Conservation (phyloP, 805 yeast genomes). For the Starmerella potacharoeniae region DNA sequence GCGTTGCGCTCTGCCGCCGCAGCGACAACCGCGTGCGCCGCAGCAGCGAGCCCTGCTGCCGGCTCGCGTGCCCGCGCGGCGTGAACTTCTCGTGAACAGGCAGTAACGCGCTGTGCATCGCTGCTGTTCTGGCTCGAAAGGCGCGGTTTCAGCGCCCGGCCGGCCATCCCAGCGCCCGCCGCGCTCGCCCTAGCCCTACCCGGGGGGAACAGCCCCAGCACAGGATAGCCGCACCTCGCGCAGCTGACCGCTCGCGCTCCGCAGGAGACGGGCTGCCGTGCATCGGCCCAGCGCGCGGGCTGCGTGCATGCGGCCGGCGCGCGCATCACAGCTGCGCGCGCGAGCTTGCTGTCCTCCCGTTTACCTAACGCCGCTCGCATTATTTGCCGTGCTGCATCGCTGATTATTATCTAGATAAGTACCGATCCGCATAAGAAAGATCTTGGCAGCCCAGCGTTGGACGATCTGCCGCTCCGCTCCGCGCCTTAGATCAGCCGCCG, state of each 20-base stretch:
- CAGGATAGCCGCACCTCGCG: background rate
- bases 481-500: too few species aligned
- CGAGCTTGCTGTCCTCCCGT: too few species aligned
- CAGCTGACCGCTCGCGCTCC: background rate
- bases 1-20: constrained; percentile 8
- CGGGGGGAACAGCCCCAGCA: background rate
- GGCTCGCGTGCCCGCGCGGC: constrained; percentile 12
- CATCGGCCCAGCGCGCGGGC: background rate
- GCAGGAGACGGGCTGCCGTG: background rate
- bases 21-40: constrained; percentile 10
- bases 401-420: too few species aligned
- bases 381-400: too few species aligned
- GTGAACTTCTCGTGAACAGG: constrained; percentile 21
- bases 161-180: background rate
- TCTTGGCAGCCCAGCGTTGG: too few species aligned
- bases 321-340: too few species aligned
- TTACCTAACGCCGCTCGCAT: too few species aligned
- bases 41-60: constrained; percentile 1
- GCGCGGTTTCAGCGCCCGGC: background rate
- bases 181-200: background rate
- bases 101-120: constrained; percentile 22
- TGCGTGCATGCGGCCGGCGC: too few species aligned
- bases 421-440: too few species aligned
- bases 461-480: too few species aligned
- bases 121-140: background rate